Percentiles rank a stretch among this genome's conserved stretches.
phyloP scores from a whole-genome alignment of 129 eudicot species.

The Lactuca sativa region DNA sequence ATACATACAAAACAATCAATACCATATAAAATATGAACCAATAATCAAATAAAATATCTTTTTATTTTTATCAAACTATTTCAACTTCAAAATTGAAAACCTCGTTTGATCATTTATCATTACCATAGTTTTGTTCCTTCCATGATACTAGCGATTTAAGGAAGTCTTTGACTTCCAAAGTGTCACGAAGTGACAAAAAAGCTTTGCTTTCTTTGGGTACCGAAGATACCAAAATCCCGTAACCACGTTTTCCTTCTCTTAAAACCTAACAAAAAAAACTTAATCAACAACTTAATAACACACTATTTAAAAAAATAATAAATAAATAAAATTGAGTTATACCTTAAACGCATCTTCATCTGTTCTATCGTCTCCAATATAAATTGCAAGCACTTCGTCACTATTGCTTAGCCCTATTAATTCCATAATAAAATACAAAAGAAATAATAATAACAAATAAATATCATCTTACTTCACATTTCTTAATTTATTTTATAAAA shows the following conservation, averaged over 20 bases:
- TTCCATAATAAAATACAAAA: background rate
- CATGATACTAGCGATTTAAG: slow-evolving; percentile 54
- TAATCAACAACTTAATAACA: background rate
- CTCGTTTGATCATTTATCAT: background rate
- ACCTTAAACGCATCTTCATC: slow-evolving; percentile 98
- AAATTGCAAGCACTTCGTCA: slow-evolving; percentile 67
- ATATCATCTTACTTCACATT: background rate
- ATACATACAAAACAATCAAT: no score
- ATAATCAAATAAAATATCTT: no score
- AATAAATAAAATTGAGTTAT: background rate
- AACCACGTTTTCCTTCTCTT: slow-evolving; percentile 52
- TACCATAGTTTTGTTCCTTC: slow-evolving; percentile 34
- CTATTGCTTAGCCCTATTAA: slow-evolving; percentile 49
- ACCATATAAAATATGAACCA: no score
- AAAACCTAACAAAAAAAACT: slow-evolving; percentile 42
- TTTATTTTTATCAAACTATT: slow-evolving; percentile 8
- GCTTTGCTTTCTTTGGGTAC: slow-evolving; percentile 67
- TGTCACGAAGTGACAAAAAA: slow-evolving; percentile 53
- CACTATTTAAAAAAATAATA: background rate
- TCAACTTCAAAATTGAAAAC: slow-evolving; percentile 10
- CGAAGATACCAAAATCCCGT: slow-evolving; percentile 59
- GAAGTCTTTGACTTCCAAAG: slow-evolving; percentile 71
- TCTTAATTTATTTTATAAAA: background rate
- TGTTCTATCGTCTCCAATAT: slow-evolving; percentile 85
- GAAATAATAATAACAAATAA: background rate